These are phyloP conservation scores for Panaeolus cyanescens DNA, from an alignment of 768 basidiomycete species.

Conservation along the genomic window DNA sequence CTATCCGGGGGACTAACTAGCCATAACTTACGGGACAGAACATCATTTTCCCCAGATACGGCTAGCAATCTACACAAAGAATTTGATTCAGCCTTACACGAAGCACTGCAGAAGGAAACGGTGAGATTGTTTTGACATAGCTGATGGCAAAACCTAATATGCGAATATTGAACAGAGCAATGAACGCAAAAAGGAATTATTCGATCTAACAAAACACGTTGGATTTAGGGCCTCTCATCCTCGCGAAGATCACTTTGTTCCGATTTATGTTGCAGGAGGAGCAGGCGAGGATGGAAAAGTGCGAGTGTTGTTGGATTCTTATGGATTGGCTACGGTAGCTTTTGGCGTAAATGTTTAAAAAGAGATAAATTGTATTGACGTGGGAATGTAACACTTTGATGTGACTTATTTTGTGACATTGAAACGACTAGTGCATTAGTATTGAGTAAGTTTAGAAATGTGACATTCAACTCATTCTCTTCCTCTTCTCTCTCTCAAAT, in stretches of 20 bases:
- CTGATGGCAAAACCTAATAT: constrained; percentile 7
- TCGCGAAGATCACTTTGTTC: constrained; percentile 80
- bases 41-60: constrained; percentile 49
- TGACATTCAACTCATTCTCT: too few relatives aligned
- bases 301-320: constrained; percentile 49
- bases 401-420: background rate
- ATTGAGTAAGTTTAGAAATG: too few relatives aligned
- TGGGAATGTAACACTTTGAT: constrained; percentile 15
- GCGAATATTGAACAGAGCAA: constrained; percentile 34
- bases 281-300: constrained; percentile 62
- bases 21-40: constrained; percentile 63
- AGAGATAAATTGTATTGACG: constrained; percentile 8
- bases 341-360: constrained; percentile 50
- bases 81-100: constrained; percentile 61
- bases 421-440: too few relatives aligned
- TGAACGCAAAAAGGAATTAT: constrained; percentile 57
- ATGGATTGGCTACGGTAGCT: constrained; percentile 65
- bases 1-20: constrained; percentile 71
- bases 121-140: constrained; percentile 36
- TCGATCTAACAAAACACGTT: constrained; percentile 54
- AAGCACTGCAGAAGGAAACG: constrained; percentile 50
- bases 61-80: constrained; percentile 50
- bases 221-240: constrained; percentile 74
- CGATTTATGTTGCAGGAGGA: constrained; percentile 75
- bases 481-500: too few relatives aligned